A percentile compares a stretch with the other conserved stretches of the same genome.
These are phyloP conservation scores for Ampelomyces quisqualis DNA, from an alignment of 2,329 filamentous ascomycete genomes.

Conservation along the genomic window DNA sequence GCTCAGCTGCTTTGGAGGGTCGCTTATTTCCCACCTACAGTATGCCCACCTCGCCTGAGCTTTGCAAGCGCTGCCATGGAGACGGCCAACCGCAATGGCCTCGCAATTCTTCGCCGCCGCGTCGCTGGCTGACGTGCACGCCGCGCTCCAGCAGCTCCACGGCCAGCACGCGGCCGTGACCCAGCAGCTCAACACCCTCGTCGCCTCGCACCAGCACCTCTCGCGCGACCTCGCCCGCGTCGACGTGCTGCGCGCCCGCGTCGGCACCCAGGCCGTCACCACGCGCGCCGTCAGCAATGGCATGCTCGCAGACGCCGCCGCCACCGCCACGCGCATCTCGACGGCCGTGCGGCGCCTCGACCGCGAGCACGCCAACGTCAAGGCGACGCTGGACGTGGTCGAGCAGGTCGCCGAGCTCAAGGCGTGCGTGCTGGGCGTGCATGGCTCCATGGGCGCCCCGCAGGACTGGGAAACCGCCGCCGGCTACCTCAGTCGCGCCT, in stretches of 20 bases:
- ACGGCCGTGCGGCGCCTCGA: constrained; percentile 85
- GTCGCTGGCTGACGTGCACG: constrained; percentile 76
- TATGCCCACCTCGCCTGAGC: constrained; percentile 26
- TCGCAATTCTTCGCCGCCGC: constrained; percentile 62
- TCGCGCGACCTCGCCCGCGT: constrained; percentile 82
- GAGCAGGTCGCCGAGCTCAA: constrained; percentile 97
- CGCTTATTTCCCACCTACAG: too few species aligned
- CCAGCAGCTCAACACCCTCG: constrained; percentile 69
- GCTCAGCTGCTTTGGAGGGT: too few species aligned
- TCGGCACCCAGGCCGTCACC: constrained; percentile 82
- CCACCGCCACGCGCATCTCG: constrained; percentile 82
- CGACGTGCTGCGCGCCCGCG: constrained; percentile 82
- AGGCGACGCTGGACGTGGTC: constrained; percentile 85
- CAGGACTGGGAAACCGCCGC: constrained; percentile 99
- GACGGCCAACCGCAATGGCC: not conserved
- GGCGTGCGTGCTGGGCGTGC: constrained; percentile 89
- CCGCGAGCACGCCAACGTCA: constrained; percentile 86
- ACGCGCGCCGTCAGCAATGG: constrained; percentile 81
- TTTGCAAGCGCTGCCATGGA: too few species aligned
- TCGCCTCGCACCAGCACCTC: constrained; percentile 82
- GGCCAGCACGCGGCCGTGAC: constrained; percentile 73
- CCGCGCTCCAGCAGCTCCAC: constrained; percentile 73
- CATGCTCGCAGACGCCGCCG: constrained; percentile 84
- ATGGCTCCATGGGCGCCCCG: constrained; percentile 93
- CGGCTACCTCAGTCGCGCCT: constrained; percentile 80